Base-by-base conservation (phyloP, 352 stramenopile species). In the Pythium scleroteichum region DNA sequence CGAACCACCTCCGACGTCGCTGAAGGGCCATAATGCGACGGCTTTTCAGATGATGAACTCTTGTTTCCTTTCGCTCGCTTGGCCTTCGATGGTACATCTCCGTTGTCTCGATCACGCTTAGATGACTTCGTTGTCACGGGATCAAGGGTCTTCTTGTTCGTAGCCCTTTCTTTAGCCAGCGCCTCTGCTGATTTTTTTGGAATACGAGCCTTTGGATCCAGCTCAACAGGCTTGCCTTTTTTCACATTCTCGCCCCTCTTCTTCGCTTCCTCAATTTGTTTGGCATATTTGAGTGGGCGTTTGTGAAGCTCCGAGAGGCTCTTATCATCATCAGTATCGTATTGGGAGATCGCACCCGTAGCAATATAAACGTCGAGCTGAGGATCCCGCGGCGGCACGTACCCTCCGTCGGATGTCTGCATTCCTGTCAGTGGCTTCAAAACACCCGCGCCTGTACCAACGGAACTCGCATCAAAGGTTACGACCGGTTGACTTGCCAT, bases 251-350 rank as follows among this genome's bases (percentile, higher is more conserved):
- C 35, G 6, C 61, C 61, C 9, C 49, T 27, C 8, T 19, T 17
- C 47, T 68, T 68, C n/a, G 53, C 53, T 19, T 59, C 53, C 4
- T 57, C 53, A 22, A 63, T 61, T 23, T 68, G 29, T 26, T 63
- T 68, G 10, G 26, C 26, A 23, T 54, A 49, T 16, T 42, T 57
- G 3, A 19, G 32, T 16, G 61, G 61, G 4, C 61, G 53, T n/a
- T 68, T 68, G 24, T 63, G 61, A 16, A 2, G 23, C 3, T 24
- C 23, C 4, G 22, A 39, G 5, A 65, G 26, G 0, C 24, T 26
- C 0, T 41, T 26, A 3, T 26, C 24, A n/a, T 6, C 47, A 13
- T 53, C 26, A 24, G 44, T 42, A 33, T 58, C 53, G 29, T 59
- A 39, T 23, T 63, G 53, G 1, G 61, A 68, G 4, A 40, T 23